Evolutionary conservation across 176 grass and related monocot species (phyloP).

Genomic region (Avena eriantha): DNA sequence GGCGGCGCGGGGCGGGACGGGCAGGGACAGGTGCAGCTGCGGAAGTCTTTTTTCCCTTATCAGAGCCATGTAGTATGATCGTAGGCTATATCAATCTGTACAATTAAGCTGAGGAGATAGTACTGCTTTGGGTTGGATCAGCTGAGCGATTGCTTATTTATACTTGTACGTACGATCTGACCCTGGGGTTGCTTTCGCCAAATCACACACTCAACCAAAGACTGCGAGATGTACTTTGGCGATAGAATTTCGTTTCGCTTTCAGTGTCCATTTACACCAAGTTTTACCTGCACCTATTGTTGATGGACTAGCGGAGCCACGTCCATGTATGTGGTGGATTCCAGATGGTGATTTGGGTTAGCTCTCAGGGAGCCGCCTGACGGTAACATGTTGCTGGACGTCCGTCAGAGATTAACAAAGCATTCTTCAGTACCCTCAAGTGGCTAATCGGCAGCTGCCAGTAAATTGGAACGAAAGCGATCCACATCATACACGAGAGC

Average conservation of each 20-base stretch:
- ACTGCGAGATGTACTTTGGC: not conserved
- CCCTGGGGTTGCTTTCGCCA: not conserved
- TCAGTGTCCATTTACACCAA: not conserved
- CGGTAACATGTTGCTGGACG: not conserved
- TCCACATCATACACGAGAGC: not conserved
- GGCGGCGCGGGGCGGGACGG: constrained; percentile 34
- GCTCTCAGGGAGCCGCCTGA: not conserved
- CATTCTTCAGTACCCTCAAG: not conserved
- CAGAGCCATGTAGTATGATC: not conserved
- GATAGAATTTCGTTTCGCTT: not conserved
- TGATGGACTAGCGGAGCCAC: not conserved
- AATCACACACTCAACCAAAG: constrained; percentile 3
- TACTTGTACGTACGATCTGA: not conserved
- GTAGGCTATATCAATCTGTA: not conserved
- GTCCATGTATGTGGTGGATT: not conserved
- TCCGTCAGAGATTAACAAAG: constrained; percentile 5
- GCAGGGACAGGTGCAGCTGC: constrained; percentile 25
- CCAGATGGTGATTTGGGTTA: not conserved
- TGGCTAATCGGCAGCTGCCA: not conserved
- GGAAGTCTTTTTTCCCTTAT: constrained; percentile 27
- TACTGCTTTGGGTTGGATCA: not conserved
- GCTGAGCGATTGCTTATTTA: not conserved
- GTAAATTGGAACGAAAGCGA: not conserved
- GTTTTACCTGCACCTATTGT: not conserved
- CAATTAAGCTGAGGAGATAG: not conserved